phyloP scores from a whole-genome alignment of 148 eudicot species.

The Oxyria digyna region DNA sequence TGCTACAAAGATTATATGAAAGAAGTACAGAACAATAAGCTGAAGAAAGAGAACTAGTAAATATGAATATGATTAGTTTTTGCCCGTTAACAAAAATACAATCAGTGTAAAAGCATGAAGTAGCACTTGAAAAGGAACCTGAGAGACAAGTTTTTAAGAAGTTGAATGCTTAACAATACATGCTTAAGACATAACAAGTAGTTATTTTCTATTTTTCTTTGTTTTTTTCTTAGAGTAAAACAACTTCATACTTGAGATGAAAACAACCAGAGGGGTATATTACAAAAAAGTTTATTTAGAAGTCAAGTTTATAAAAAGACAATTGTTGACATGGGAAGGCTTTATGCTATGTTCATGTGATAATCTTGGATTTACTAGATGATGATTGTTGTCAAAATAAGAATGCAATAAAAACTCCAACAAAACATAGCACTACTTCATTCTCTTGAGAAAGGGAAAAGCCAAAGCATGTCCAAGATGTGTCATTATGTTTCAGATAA shows the following conservation, averaged over 20 bases:
- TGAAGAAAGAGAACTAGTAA: not conserved
- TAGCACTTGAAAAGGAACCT: not conserved
- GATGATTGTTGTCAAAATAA: not conserved
- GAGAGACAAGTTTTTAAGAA: not conserved
- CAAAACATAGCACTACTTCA: constrained; percentile 27
- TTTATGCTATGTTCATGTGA: not conserved
- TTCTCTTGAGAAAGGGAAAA: constrained; percentile 49
- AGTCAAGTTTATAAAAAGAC: too few species aligned
- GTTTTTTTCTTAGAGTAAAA: not conserved
- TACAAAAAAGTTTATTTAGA: not conserved
- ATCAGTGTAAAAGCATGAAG: not conserved
- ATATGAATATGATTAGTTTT: not conserved
- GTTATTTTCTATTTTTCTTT: too few species aligned
- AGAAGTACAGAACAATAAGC: not conserved
- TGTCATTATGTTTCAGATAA: constrained; percentile 19
- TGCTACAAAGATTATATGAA: not conserved
- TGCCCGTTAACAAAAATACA: not conserved
- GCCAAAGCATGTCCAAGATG: constrained; percentile 38
- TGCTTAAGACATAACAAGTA: not conserved
- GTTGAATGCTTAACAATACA: not conserved
- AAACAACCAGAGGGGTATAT: not conserved
- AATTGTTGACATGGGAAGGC: too few species aligned
- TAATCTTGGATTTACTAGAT: not conserved
- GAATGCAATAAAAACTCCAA: constrained; percentile 2
- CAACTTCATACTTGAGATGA: not conserved